Conservation (phyloP, 306 rosid species). For the Cucumis melo region DNA sequence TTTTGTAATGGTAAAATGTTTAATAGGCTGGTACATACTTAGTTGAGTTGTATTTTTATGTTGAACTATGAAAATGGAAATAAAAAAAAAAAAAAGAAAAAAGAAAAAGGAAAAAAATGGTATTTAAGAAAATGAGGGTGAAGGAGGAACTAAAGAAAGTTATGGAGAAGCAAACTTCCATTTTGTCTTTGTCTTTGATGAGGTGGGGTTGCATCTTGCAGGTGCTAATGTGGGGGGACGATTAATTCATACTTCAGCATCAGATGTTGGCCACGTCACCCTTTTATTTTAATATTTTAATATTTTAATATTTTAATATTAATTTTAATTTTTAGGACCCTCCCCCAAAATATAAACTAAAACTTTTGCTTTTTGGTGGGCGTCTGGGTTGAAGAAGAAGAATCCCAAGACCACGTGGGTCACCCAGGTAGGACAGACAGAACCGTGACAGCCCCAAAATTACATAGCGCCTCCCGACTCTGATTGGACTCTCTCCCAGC, state of each 20-base stretch:
- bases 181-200: not conserved
- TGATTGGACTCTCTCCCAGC: constrained; percentile 7
- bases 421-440: not conserved
- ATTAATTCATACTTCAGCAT: not conserved
- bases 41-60: too few species aligned
- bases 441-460: constrained; percentile 2
- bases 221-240: constrained; percentile 1
- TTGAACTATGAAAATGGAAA: too few species aligned
- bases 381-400: not conserved
- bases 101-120: too few species aligned
- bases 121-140: too few species aligned
- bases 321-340: too few species aligned
- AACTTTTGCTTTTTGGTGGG: not conserved
- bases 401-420: constrained; percentile 11
- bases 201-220: not conserved
- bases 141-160: not conserved
- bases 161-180: not conserved
- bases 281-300: too few species aligned
- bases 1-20: too few species aligned
- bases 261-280: not conserved
- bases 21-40: too few species aligned
- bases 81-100: too few species aligned
- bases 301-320: too few species aligned
- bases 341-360: not conserved
- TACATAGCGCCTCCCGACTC: not conserved